Percentiles rank a stretch among this genome's conserved stretches.
Conservation (phyloP, 305 asterid genomes). For the Striga hermonthica region DNA sequence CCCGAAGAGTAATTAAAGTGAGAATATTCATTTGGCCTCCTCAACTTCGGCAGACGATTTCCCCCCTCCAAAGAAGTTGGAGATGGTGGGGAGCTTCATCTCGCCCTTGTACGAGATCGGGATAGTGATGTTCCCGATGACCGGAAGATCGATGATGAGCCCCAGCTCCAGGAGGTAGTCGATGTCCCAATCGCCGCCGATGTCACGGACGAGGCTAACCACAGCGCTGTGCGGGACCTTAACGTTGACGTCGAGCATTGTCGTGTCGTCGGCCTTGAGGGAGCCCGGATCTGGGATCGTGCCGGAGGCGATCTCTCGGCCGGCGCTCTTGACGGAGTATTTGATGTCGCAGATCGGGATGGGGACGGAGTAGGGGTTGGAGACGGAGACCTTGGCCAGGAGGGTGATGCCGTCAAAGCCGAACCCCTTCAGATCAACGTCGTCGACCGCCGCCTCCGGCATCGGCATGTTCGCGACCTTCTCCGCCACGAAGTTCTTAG, state of each 20-base stretch:
- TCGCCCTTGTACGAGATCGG: neutral
- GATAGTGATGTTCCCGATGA: neutral
- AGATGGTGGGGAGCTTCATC: neutral
- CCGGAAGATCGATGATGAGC: neutral
- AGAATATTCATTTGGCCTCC: too few relatives aligned
- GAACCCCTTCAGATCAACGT: conserved; percentile 48
- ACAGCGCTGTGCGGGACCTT: conserved; percentile 51
- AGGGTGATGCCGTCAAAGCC: conserved; percentile 41
- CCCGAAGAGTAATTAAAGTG: too few relatives aligned
- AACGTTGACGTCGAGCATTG: conserved; percentile 46
- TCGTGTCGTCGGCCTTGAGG: conserved; percentile 43
- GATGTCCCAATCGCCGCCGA: conserved; percentile 12
- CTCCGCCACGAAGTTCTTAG: conserved; percentile 42
- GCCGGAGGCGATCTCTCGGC: conserved; percentile 36
- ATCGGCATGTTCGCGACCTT: conserved; percentile 40
- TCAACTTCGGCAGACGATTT: too few relatives aligned
- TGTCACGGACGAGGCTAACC: neutral
- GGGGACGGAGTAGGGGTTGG: conserved; percentile 46
- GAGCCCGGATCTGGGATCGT: conserved; percentile 63
- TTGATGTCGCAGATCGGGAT: conserved; percentile 54
- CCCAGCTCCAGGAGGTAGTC: neutral
- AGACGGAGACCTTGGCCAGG: conserved; percentile 46
- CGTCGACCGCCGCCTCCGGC: conserved; percentile 48
- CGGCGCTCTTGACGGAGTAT: conserved; percentile 41
- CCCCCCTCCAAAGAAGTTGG: too few relatives aligned